These are phyloP conservation scores for Apiospora kogelbergensis DNA, from an alignment of 2,329 filamentous ascomycete genomes.

Conservation along the genomic window DNA sequence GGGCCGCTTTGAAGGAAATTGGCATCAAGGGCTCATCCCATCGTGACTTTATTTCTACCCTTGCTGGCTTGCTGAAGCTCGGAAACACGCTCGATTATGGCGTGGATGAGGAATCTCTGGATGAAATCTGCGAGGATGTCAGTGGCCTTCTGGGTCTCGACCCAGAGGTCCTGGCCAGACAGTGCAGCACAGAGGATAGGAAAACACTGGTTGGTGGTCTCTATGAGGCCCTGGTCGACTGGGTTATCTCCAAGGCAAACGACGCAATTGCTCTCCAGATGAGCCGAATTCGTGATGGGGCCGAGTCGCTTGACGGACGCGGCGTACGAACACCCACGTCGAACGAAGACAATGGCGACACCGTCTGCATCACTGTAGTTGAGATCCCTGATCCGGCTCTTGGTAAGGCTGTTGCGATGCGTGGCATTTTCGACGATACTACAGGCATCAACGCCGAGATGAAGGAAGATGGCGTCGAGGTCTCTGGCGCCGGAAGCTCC, in stretches of 20 bases:
- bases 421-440: constrained; percentile 89
- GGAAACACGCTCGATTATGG: constrained; percentile 86
- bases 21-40: constrained; percentile 87
- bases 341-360: constrained; percentile 73
- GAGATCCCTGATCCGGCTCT: constrained; percentile 80
- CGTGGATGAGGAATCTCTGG: constrained; percentile 79
- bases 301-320: constrained; percentile 66
- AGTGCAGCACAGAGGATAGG: constrained; percentile 83
- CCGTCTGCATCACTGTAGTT: constrained; percentile 84
- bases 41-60: constrained; percentile 78
- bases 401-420: constrained; percentile 85
- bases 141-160: constrained; percentile 83
- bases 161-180: constrained; percentile 74
- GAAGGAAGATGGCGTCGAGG: constrained; percentile 90
- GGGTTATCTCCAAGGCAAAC: constrained; percentile 89
- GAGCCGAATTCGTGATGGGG: constrained; percentile 61
- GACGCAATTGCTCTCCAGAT: constrained; percentile 78
- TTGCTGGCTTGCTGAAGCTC: constrained; percentile 86
- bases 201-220: constrained; percentile 79
- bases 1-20: constrained; percentile 81
- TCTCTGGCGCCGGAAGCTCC: constrained; percentile 72
- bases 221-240: constrained; percentile 93
- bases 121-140: constrained; percentile 88
- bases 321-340: constrained; percentile 64
- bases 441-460: constrained; percentile 94